Evolutionary conservation across 148 eudicot genomes (phyloP).

Genomic region (Cornus florida): DNA sequence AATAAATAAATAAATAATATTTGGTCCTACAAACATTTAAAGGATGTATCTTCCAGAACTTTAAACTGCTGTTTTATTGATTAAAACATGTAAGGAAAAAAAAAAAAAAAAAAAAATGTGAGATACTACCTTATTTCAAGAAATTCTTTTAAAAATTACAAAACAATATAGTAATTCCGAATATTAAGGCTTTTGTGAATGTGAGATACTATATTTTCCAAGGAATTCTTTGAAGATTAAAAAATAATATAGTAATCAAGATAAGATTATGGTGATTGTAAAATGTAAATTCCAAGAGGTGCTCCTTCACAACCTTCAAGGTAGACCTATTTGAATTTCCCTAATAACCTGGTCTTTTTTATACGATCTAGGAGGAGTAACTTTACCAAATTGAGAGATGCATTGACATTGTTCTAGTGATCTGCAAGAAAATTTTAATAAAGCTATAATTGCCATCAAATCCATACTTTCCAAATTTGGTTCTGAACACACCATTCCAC

Average conservation of each 20-base stretch:
- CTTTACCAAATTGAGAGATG: neutral
- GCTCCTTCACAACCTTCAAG: neutral
- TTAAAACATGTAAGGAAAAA: neutral
- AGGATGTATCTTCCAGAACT: neutral
- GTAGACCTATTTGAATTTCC: neutral
- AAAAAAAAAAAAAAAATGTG: neutral
- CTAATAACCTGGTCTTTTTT: neutral
- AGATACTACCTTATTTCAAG: neutral
- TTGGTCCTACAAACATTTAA: neutral
- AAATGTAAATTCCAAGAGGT: neutral
- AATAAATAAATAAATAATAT: no score
- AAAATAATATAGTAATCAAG: no score
- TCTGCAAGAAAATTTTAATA: neutral
- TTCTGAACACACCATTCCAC: neutral
- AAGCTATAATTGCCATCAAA: neutral
- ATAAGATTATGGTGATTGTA: neutral
- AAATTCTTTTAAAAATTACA: neutral
- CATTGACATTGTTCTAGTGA: neutral
- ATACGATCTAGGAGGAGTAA: neutral
- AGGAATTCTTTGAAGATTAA: no score
- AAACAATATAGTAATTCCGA: no score
- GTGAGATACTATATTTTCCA: no score
- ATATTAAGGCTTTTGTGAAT: no score
- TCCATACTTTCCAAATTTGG: neutral
- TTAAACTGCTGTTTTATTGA: neutral